Conservation (phyloP, 164 flowering plant species). For the Liquidambar formosana region DNA sequence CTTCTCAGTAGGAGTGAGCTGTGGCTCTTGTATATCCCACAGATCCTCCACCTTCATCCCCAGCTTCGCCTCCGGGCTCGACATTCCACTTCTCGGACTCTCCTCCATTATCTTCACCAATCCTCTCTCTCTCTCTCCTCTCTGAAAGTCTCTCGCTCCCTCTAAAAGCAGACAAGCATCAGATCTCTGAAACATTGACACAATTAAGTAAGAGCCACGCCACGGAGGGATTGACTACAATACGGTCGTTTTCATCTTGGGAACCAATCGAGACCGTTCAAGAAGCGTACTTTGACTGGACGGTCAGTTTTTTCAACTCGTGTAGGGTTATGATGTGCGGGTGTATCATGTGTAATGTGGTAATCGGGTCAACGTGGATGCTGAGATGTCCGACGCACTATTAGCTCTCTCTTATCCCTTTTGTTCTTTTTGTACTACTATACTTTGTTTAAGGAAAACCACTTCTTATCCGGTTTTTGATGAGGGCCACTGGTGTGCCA, state of each 20-base stretch:
- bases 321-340: slow-evolving; percentile 13
- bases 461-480: slow-evolving; percentile 28
- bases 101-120: slow-evolving; percentile 26
- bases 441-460: background rate
- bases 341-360: slow-evolving; percentile 6
- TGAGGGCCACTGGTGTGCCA: slow-evolving; percentile 23
- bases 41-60: slow-evolving; percentile 85
- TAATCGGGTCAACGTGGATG: background rate
- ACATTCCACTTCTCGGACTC: slow-evolving; percentile 49
- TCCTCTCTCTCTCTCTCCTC: slow-evolving; percentile 14
- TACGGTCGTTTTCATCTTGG: background rate
- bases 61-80: slow-evolving; percentile 84
- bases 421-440: background rate
- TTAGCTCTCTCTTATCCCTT: slow-evolving; percentile 23
- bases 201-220: background rate
- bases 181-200: background rate
- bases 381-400: background rate
- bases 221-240: background rate
- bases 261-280: background rate
- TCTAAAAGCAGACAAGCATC: background rate
- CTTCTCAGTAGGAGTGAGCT: slow-evolving; percentile 87
- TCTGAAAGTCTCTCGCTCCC: background rate
- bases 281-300: background rate
- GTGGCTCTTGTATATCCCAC: slow-evolving; percentile 82
- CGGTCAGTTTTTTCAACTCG: slow-evolving; percentile 3